These are phyloP conservation scores for Fusarium acutatum DNA, from an alignment of 2,329 filamentous ascomycete species.

Conservation along the genomic window DNA sequence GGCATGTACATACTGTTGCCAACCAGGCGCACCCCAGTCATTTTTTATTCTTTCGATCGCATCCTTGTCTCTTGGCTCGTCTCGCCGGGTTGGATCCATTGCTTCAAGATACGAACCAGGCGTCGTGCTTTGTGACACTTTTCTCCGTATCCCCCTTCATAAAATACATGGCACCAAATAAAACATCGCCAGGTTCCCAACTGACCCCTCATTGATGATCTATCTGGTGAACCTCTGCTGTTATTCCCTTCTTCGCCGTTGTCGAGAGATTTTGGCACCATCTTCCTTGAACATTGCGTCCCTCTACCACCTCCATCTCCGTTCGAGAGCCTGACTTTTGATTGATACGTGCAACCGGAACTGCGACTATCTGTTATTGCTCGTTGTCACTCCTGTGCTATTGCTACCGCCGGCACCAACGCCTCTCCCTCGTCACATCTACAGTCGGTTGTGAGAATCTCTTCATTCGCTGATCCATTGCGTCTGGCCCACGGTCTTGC, in stretches of 20 bases:
- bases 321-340: neutral
- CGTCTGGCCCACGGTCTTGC: slow-evolving; percentile 42
- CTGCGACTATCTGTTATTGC: slow-evolving; percentile 7
- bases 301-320: neutral
- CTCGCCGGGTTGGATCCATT: slow-evolving; percentile 42
- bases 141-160: slow-evolving; percentile 45
- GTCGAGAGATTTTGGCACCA: slow-evolving; percentile 8
- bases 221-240: slow-evolving; percentile 22
- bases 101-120: slow-evolving; percentile 45
- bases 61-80: slow-evolving; percentile 40
- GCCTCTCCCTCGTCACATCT: slow-evolving; percentile 40
- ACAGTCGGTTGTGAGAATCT: slow-evolving; percentile 40
- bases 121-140: slow-evolving; percentile 43
- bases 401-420: slow-evolving; percentile 34
- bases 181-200: slow-evolving; percentile 42
- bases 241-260: slow-evolving; percentile 11
- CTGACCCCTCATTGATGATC: slow-evolving; percentile 40
- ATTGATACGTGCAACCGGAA: slow-evolving; percentile 13
- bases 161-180: slow-evolving; percentile 45
- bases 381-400: slow-evolving; percentile 27
- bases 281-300: slow-evolving; percentile 6
- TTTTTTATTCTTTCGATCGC: slow-evolving; percentile 34
- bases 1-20: neutral
- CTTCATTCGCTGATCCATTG: slow-evolving; percentile 40
- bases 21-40: slow-evolving; percentile 30